These are phyloP conservation scores for Thelonectria blattea DNA, from an alignment of 2,329 filamentous ascomycete genomes.

Conservation along the genomic window DNA sequence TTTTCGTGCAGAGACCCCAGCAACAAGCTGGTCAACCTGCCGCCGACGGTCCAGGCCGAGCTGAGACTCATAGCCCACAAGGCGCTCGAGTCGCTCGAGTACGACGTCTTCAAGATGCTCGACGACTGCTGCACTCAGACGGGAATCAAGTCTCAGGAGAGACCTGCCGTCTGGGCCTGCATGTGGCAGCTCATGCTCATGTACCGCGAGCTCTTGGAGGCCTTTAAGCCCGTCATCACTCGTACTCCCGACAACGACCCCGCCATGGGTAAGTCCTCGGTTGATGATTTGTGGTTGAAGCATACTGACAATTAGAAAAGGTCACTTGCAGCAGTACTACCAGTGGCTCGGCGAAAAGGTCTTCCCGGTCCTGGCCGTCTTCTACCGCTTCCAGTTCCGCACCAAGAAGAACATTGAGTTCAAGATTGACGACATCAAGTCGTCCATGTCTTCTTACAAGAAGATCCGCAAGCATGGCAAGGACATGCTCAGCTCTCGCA, in stretches of 20 bases:
- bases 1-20: conserved; percentile 50
- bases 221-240: conserved; percentile 40
- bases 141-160: conserved; percentile 46
- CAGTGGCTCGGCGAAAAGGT: conserved; percentile 42
- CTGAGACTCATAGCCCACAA: conserved; percentile 48
- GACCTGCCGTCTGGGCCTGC: conserved; percentile 54
- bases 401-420: conserved; percentile 50
- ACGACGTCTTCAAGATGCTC: conserved; percentile 48
- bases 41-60: conserved; percentile 49
- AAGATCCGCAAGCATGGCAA: conserved; percentile 38
- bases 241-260: conserved; percentile 32
- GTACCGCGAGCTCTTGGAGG: conserved; percentile 51
- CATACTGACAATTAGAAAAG: conserved; percentile 25
- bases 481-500: conserved; percentile 44
- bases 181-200: conserved; percentile 58
- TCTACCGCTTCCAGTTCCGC: conserved; percentile 50
- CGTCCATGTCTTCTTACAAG: conserved; percentile 37
- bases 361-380: conserved; percentile 47
- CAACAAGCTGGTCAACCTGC: conserved; percentile 46
- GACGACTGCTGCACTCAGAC: conserved; percentile 49
- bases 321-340: conserved; percentile 27
- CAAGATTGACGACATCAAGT: conserved; percentile 47
- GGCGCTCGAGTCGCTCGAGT: conserved; percentile 46
- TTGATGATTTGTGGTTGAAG: not conserved
- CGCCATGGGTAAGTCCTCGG: conserved; percentile 28